Evolutionary conservation across 164 flowering plant species (phyloP).

Genomic region (Vitis riparia): DNA sequence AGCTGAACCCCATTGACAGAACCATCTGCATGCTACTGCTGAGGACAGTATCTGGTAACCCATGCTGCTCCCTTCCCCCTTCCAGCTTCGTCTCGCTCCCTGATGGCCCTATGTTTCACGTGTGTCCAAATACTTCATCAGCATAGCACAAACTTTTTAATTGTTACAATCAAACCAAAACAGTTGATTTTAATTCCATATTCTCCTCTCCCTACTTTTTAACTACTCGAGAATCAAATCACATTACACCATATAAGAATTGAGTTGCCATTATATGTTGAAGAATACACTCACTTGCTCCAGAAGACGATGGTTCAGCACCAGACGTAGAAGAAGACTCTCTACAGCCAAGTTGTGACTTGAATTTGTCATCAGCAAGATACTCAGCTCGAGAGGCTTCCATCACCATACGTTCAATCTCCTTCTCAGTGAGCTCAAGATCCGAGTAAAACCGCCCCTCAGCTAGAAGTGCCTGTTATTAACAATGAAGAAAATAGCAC

Average conservation of each 20-base stretch:
- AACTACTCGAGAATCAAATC: no score
- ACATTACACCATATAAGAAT: neutral
- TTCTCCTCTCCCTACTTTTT: no score
- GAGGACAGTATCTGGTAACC: constrained; percentile 34
- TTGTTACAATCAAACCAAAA: no score
- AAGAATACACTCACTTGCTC: constrained; percentile 62
- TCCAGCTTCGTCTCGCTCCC: constrained; percentile 42
- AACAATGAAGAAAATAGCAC: neutral
- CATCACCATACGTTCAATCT: constrained; percentile 97
- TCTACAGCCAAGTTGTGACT: constrained; percentile 48
- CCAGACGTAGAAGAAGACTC: constrained; percentile 83
- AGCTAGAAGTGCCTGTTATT: constrained; percentile 82
- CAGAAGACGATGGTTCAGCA: constrained; percentile 98
- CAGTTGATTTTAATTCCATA: no score
- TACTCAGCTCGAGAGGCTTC: constrained; percentile 95
- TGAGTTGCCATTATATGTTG: neutral
- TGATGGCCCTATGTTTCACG: constrained; percentile 45
- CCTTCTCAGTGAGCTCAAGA: constrained; percentile 99
- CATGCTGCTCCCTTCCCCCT: constrained; percentile 22
- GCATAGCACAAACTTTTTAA: neutral
- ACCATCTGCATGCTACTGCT: constrained; percentile 77
- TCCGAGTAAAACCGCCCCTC: constrained; percentile 96
- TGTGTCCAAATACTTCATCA: neutral
- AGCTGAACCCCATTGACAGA: constrained; percentile 95
- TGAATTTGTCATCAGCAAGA: constrained; percentile 62